Base-by-base conservation (phyloP, 2,329 filamentous ascomycete species). In the Aureobasidium vineae region DNA sequence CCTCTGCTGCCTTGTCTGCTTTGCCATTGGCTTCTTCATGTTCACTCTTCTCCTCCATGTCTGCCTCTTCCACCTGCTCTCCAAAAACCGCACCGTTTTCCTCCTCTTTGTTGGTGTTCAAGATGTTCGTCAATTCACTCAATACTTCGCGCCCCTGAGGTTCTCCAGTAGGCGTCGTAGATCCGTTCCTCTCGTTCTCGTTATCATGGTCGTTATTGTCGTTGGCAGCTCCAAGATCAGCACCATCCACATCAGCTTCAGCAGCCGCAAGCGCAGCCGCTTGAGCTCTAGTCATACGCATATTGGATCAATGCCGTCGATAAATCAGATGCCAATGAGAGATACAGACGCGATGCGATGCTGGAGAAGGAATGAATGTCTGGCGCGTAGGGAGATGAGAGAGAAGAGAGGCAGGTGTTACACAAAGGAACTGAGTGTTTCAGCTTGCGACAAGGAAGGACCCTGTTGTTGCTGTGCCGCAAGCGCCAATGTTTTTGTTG, bases 271-370 rank as follows among this genome's bases (percentile, higher is more conserved):
- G 74, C 70, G 77, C 73, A 54, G 77, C 77, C 19, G 75, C 75
- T 63, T 73, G 73, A 41, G 79, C 78, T 67, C 80, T 77, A 65
- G 79, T 82, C 68, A 81, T 73, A 74, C 79, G 79, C 76, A 77
- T 78, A 26, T 7, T 54, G 31, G 26, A n/a, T 23, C 10, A 13
- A 38, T 54, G 7, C 10, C 23, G 13, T 21, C 28, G 16, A 38
- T 31, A 23, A 38, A 1, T n/a, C 11, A 23, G 36, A 33, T 54
- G n/a, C 50, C 49, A 52, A 31, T 33, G 16, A n/a, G 26, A 52
- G 61, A 45, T 33, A 53, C 7, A 6, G 13, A 53, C 2, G 8
- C n/a, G 41, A 63, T 45, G 43, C 33, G 36, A 57, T 57, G 26
- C 23, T 59, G 40, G 10, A 21, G 31, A 28, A 38, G 19, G 40